Evolutionary conservation across 2,329 filamentous ascomycete species (phyloP), one percentile per base, ranked within the genome.

Genomic region (Pseudogymnoascus sp.): DNA sequence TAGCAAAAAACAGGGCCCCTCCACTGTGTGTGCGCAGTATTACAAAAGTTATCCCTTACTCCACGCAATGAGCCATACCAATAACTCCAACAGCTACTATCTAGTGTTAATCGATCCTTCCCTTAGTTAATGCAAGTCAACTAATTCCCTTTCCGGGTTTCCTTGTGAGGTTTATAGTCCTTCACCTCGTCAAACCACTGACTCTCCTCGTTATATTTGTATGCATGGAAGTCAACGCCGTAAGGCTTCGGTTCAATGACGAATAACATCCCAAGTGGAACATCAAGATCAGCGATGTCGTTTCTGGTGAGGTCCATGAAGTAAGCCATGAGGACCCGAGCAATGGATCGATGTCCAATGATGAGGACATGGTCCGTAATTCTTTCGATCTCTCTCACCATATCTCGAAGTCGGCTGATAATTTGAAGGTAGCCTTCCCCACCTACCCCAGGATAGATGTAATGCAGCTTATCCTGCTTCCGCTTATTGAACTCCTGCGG

Each of bases 201-300:
- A 18, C 78, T 83, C 2, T 82, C 79, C 65, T 90, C 84, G 72
- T 96, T 90, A 77, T 96, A 99, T 64, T 87, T 85, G 79, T 96
- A 99, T 0, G 92, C 93, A 73, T 96, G 93, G 78, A 97, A 97
- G 64, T 96, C 93, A 63, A 97, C 92, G 12, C 94, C 94, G 68
- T 99, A 99, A 0, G 94, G 94, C 80, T 97, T 97, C 35, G 94
- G 94, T 75, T 99, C 93, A 58, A 99, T 88, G 68, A 92, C 90
- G 74, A 96, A 99, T 6, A 97, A 80, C 80, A 96, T 92, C 15
- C 94, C 94, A 58, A 99, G 79, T 0, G 94, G 94, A 52, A 97
- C 90, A 71, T 97, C 93, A 65, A 99, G 83, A 69, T 97, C 91
- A 10, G 94, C 93, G 64, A 99, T 95, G 70, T 96, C 89, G 66